Conservation (phyloP, 2,329 filamentous ascomycete species). For the Pseudopithomyces chartarum region DNA sequence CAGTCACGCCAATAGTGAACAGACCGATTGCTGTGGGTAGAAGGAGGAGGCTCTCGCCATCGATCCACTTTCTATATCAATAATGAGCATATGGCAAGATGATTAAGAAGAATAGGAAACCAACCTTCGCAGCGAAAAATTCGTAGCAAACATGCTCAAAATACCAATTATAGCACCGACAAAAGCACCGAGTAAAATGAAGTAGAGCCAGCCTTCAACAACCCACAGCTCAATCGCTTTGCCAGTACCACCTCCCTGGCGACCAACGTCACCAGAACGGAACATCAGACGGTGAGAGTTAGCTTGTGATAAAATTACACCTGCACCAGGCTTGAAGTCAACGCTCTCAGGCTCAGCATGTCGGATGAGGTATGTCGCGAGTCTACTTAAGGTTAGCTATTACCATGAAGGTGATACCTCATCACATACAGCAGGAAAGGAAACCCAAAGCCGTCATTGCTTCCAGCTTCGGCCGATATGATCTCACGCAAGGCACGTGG, state of each 20-base stretch:
- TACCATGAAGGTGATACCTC: too few relatives aligned
- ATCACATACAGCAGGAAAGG: conserved; percentile 56
- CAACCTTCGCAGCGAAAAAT: conserved; percentile 43
- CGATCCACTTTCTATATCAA: conserved; percentile 50
- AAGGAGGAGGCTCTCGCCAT: conserved; percentile 59
- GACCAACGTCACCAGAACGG: conserved; percentile 49
- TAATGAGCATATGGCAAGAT: too few relatives aligned
- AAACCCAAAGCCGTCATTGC: conserved; percentile 67
- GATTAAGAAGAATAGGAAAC: too few relatives aligned
- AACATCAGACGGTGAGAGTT: conserved; percentile 14
- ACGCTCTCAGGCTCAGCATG: conserved; percentile 50
- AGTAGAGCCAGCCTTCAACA: conserved; percentile 65
- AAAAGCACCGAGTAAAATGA: conserved; percentile 58
- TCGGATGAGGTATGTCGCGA: conserved; percentile 62
- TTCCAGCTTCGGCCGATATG: conserved; percentile 66
- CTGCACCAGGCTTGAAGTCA: conserved; percentile 24
- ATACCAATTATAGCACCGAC: conserved; percentile 61
- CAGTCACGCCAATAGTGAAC: conserved; percentile 63
- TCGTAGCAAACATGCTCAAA: conserved; percentile 54
- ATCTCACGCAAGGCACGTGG: conserved; percentile 62
- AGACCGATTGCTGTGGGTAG: conserved; percentile 51
- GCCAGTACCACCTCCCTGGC: conserved; percentile 58
- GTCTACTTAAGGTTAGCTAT: too few relatives aligned
- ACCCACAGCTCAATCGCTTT: conserved; percentile 62
- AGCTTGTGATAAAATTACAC: background rate